Percentiles rank a stretch among this genome's conserved stretches.
These are phyloP conservation scores for Plasmopara halstedii DNA, from an alignment of 352 stramenopile genomes.

Conservation along the genomic window DNA sequence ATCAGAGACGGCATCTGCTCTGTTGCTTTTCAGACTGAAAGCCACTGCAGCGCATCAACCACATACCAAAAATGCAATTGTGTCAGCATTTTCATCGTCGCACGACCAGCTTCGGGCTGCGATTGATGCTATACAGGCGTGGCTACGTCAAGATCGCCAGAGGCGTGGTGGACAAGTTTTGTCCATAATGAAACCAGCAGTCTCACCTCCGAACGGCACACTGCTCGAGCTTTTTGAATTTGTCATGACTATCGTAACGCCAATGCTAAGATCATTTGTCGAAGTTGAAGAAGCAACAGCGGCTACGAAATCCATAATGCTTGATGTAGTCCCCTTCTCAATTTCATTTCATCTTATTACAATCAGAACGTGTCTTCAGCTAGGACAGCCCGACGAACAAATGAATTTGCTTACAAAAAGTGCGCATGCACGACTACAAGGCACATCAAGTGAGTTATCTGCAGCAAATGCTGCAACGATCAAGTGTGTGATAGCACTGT, in stretches of 20 bases:
- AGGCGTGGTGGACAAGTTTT: conserved; percentile 1
- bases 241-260: conserved; percentile 27
- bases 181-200: conserved; percentile 1
- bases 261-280: conserved; percentile 13
- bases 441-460: neutral
- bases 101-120: conserved; percentile 30
- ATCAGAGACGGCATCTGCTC: conserved; percentile 30
- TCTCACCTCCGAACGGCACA: neutral
- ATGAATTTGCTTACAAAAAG: conserved; percentile 18
- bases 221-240: conserved; percentile 27
- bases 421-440: conserved; percentile 9
- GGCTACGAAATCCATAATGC: neutral
- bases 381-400: conserved; percentile 11
- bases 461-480: conserved; percentile 5
- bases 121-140: conserved; percentile 27
- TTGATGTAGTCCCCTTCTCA: conserved; percentile 14
- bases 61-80: conserved; percentile 24
- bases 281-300: neutral
- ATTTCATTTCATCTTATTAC: conserved; percentile 26
- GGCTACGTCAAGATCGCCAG: conserved; percentile 3
- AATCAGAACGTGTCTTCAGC: conserved; percentile 21
- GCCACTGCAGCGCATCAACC: conserved; percentile 8
- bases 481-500: conserved; percentile 22
- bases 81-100: conserved; percentile 15
- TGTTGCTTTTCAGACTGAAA: conserved; percentile 29